phyloP scores from a whole-genome alignment of 148 eudicot genomes.

The Arbutus unedo region DNA sequence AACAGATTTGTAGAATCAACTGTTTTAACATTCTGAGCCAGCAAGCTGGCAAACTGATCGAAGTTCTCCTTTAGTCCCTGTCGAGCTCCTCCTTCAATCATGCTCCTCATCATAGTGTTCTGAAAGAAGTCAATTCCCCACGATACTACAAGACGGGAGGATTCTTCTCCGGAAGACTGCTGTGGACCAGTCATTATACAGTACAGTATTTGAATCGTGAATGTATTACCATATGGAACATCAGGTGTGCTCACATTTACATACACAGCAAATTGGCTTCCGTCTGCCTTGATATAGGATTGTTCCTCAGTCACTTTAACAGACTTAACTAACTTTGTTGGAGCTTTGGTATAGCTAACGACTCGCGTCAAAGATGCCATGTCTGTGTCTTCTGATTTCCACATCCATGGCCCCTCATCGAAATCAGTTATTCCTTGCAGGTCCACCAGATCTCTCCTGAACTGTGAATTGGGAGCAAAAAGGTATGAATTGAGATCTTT shows the following conservation, averaged over 20 bases:
- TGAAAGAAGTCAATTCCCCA: conserved; percentile 71
- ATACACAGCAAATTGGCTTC: conserved; percentile 51
- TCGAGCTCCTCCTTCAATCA: conserved; percentile 76
- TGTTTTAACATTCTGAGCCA: conserved; percentile 50
- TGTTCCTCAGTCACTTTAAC: conserved; percentile 81
- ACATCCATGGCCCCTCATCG: conserved; percentile 69
- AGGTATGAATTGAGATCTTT: conserved; percentile 63
- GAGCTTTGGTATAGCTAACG: conserved; percentile 66
- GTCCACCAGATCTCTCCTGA: conserved; percentile 51
- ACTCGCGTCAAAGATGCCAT: conserved; percentile 43
- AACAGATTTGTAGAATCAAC: conserved; percentile 29
- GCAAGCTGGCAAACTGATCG: conserved; percentile 49
- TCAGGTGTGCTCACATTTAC: conserved; percentile 74
- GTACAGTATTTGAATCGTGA: conserved; percentile 63
- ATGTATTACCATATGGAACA: conserved; percentile 76
- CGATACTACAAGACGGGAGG: conserved; percentile 59
- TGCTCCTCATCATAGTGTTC: conserved; percentile 74
- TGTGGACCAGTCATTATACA: conserved; percentile 59
- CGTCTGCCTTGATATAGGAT: conserved; percentile 64
- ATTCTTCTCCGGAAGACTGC: conserved; percentile 61
- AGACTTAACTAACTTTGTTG: conserved; percentile 69
- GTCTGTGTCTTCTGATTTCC: conserved; percentile 50
- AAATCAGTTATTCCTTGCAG: conserved; percentile 63
- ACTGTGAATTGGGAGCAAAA: conserved; percentile 64
- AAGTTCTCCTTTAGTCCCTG: conserved; percentile 86